Base-by-base conservation (phyloP, 495 filamentous ascomycete genomes). In the Penicillium egyptiacum region DNA sequence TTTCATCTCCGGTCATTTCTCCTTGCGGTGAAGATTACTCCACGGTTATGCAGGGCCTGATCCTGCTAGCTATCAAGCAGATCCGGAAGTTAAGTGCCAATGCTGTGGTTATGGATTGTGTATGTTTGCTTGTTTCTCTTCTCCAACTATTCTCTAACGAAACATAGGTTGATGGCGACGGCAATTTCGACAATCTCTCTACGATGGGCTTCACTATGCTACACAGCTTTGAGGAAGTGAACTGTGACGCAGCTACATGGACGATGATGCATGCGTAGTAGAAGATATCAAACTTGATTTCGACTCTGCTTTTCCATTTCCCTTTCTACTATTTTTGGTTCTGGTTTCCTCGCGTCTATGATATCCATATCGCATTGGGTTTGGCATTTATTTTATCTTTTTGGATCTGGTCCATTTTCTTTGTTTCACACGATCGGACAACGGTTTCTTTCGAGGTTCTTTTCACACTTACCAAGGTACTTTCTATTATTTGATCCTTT, bases 201-300 rank as follows among this genome's bases (percentile, higher is more conserved):
- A 84, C 83, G 1, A 88, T 94, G 83, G 89, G 90, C 6, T 93
- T 92, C 56, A 85, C 78, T 42, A 82, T 87, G 48, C 72, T 91
- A 56, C 84, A 92, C 70, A 86, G 74, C 47, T 94, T 88, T 62
- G 90, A 94, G 67, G 89, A 94, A 71, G 81, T 91, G 47, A 86
- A 83, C 45, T 92, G 88, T 71, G 84, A 88, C 50, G 86, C 87
- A 22, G 84, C 87, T 35, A 88, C 81, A 25, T 86, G 83, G 82
- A 81, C 79, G 7, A 81, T 83, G 78, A 73, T 84, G 57, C 78
- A 81, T 19, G 51, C 70, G 5, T 60, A 69, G 22, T 72, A 57
- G 47, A 48, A 3, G 44, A 3, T 12, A 49, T 22, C 45, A 40
- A 17, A 37, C 42, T 48, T 55, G 53, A 39, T 55, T 55, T 50